These are phyloP conservation scores for Helotiales sp. DNA, from an alignment of 2,329 filamentous ascomycete genomes.

Conservation along the genomic window DNA sequence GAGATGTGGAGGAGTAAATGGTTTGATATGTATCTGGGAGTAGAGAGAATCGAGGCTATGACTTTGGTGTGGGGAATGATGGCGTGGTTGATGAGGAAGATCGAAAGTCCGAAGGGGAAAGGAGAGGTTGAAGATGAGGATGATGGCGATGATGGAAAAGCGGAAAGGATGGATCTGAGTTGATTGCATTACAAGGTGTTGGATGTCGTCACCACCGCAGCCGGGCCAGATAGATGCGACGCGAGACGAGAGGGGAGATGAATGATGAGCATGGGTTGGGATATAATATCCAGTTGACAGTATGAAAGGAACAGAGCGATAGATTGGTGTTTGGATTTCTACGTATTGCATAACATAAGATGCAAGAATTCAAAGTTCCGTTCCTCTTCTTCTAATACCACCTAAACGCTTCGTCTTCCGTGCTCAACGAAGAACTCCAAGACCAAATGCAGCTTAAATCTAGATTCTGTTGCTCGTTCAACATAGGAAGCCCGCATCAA, in stretches of 20 bases:
- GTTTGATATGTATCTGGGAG: slow-evolving; percentile 58
- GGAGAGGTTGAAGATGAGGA: background rate
- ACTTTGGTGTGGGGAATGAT: slow-evolving; percentile 58
- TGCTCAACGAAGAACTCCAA: no score
- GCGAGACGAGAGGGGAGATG: background rate
- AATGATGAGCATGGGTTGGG: background rate
- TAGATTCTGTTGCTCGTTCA: no score
- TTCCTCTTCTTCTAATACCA: no score
- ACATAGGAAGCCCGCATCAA: no score
- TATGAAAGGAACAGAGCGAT: background rate
- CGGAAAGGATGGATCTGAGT: slow-evolving; percentile 24
- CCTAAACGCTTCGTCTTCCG: no score
- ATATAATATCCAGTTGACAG: background rate
- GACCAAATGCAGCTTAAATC: no score
- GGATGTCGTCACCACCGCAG: background rate
- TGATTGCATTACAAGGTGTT: background rate
- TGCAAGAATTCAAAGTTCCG: no score
- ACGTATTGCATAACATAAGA: background rate
- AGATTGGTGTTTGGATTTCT: slow-evolving; percentile 1
- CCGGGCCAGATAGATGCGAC: no score
- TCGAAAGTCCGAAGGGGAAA: slow-evolving; percentile 7
- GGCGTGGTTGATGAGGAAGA: slow-evolving; percentile 56
- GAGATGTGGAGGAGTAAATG: slow-evolving; percentile 59
- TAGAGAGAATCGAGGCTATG: slow-evolving; percentile 58
- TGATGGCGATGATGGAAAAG: background rate